Base-by-base conservation (phyloP, 164 flowering plant genomes). In the Echeveria elegans region DNA sequence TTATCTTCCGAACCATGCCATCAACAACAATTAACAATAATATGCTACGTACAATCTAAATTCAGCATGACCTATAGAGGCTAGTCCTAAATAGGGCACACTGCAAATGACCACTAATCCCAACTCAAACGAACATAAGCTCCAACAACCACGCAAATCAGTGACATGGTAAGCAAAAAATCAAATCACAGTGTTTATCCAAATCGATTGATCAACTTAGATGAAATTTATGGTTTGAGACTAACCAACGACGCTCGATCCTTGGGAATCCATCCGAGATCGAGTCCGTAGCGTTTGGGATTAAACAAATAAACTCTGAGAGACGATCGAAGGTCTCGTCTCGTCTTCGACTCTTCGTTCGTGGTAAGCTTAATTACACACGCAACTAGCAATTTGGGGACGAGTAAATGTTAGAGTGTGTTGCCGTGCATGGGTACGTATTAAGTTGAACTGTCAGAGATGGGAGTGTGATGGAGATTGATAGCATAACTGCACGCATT, bases 241-340 rank as follows among this genome's bases (percentile, higher is more conserved):
- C 84, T 75, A 61, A 81, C 84, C 80, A 23, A 81, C 84, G 60
- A 81, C 84, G 48, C 77, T 72, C 12, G 77, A 72, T 64, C 76
- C 82, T 74, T 81, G 82, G 15, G 82, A 73, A 24, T 79, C 80
- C 84, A 81, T 81, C 24, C 62, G 26, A 10, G 43, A 47, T 52
- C 58, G 50, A 65, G 41, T 63, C 28, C 37, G 37, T 3, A 34
- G 37, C 7, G 5, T 3, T 34, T 34, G 37, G 7, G 37, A 34
- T 43, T 4, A 43, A 38, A 43, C 16, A 7, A 1, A 11, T 16
- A 11, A 12, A 9, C 18, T 43, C 18, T 4, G 47, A 43, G 18
- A 43, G 47, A 12, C 47, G 47, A 43, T 43, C 1, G 47, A 43
- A 16, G 11, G 45, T 40, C 45, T n/a, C n/a, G n/a, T n/a, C 14